These are phyloP conservation scores for Leishmania mexicana DNA, from an alignment of 208 protist species.

Conservation along the genomic window DNA sequence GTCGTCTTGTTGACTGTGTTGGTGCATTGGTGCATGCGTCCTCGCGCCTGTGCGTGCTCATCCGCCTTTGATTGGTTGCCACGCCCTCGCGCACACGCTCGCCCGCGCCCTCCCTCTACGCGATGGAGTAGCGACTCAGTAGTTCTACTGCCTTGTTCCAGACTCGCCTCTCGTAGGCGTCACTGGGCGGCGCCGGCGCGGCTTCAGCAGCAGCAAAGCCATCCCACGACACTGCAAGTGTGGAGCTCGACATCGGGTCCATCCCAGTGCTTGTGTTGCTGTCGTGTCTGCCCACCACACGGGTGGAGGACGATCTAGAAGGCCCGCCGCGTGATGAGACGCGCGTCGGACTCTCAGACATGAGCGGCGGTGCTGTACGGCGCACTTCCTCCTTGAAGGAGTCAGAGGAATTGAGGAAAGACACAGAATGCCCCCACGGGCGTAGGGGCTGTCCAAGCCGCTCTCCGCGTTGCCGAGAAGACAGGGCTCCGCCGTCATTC, in stretches of 20 bases:
- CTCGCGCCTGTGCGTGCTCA: neutral
- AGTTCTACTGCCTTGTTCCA: conserved; percentile 55
- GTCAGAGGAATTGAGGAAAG: neutral
- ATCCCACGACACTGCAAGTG: neutral
- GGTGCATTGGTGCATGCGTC: neutral
- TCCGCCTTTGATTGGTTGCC: neutral
- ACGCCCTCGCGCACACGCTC: neutral
- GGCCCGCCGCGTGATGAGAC: neutral
- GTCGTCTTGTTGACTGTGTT: neutral
- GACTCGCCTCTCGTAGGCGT: conserved; percentile 45
- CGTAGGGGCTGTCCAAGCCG: neutral
- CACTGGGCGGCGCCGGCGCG: neutral
- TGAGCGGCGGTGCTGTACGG: neutral
- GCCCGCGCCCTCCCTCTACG: neutral
- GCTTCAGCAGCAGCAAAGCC: neutral
- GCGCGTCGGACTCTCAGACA: neutral
- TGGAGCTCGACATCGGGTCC: neutral
- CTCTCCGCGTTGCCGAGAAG: neutral
- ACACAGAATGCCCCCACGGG: neutral
- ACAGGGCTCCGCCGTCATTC: neutral
- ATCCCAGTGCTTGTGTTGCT: neutral
- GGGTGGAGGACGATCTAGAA: neutral
- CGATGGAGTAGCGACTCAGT: conserved; percentile 41
- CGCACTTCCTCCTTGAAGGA: neutral
- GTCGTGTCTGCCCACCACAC: neutral